A percentile compares a stretch with the other conserved stretches of the same genome.
phyloP scores from a whole-genome alignment of 805 yeast genomes.

The Kodamaea nitidulidarum region DNA sequence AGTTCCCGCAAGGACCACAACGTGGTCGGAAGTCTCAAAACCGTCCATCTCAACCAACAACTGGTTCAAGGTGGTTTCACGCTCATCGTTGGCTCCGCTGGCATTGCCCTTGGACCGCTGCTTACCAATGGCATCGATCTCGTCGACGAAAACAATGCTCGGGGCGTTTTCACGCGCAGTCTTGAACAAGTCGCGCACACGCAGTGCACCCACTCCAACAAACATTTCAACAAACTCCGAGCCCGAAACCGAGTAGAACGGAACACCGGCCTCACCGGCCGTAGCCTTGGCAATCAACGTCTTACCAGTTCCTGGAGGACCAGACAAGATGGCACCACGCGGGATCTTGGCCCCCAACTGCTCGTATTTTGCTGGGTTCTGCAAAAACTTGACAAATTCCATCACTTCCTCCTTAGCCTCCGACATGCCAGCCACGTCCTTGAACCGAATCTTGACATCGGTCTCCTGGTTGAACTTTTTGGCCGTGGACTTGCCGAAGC shows the following conservation, averaged over 20 bases:
- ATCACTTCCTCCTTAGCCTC: conserved; percentile 97
- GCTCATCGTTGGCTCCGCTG: conserved; percentile 88
- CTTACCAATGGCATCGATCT: conserved; percentile 98
- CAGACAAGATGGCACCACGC: conserved; percentile 94
- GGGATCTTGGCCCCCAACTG: conserved; percentile 95
- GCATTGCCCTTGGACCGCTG: conserved; percentile 72
- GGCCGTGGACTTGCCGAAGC: conserved; percentile 88
- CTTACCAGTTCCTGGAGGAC: conserved; percentile 99
- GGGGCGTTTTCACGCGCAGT: conserved; percentile 95
- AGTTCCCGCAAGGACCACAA: conserved; percentile 96
- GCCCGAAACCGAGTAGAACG: conserved; percentile 92
- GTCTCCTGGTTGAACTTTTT: conserved; percentile 88
- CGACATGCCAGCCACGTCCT: conserved; percentile 95
- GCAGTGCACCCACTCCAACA: conserved; percentile 98
- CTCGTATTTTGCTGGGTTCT: conserved; percentile 87
- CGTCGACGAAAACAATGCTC: conserved; percentile 93
- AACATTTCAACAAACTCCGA: conserved; percentile 98
- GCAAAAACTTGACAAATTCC: conserved; percentile 94
- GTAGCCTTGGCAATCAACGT: conserved; percentile 96
- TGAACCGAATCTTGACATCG: conserved; percentile 81
- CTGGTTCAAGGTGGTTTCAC: conserved; percentile 95
- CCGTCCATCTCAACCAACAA: conserved; percentile 99
- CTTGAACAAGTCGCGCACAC: conserved; percentile 92
- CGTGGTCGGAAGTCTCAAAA: conserved; percentile 83
- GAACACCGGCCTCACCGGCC: conserved; percentile 99